These are phyloP conservation scores for Trichophyton benhamiae DNA, from an alignment of 2,329 filamentous ascomycete genomes.

Conservation along the genomic window DNA sequence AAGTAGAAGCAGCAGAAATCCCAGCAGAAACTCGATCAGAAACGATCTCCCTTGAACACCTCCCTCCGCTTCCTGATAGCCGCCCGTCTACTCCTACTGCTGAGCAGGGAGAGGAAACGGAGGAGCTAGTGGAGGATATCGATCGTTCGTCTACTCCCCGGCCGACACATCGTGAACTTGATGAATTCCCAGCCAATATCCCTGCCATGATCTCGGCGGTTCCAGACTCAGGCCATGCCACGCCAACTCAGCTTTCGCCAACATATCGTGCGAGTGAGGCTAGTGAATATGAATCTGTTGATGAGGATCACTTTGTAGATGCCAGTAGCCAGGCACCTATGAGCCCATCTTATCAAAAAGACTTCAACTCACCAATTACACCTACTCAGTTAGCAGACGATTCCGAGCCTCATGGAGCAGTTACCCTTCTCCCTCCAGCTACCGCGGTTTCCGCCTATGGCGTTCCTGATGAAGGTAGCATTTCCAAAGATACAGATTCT, in stretches of 20 bases:
- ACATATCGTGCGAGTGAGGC: background rate
- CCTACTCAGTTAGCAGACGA: background rate
- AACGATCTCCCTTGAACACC: background rate
- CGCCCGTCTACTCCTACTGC: conserved; percentile 14
- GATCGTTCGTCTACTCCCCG: background rate
- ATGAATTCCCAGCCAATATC: background rate
- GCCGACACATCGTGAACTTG: background rate
- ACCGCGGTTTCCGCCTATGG: background rate
- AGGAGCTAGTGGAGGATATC: background rate
- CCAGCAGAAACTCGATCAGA: background rate
- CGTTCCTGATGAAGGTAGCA: background rate
- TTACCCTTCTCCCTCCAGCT: background rate
- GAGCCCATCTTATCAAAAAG: conserved; percentile 1
- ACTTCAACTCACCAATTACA: background rate
- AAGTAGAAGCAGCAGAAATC: background rate
- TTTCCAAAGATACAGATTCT: background rate
- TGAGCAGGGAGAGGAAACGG: background rate
- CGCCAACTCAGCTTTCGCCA: background rate
- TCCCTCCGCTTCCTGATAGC: conserved; percentile 14
- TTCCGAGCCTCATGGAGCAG: background rate
- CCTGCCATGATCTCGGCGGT: background rate
- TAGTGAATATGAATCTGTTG: background rate
- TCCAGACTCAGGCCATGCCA: background rate
- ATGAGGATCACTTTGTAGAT: conserved; percentile 1
- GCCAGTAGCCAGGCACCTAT: background rate